Base-by-base conservation (phyloP, 2,329 filamentous ascomycete genomes). In the Kalmusia sp. region DNA sequence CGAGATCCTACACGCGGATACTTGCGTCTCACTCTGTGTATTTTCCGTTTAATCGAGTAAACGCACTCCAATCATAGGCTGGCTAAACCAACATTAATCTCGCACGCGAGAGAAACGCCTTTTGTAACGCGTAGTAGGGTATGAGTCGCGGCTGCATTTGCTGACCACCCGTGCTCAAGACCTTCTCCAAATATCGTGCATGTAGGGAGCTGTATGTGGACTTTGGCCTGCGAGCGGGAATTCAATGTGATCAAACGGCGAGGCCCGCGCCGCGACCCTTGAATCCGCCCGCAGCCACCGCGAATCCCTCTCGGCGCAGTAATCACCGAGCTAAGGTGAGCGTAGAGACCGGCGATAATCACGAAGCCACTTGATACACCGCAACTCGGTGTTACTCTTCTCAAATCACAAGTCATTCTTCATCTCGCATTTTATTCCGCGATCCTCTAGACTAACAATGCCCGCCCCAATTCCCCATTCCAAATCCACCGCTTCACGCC, bases 11-110 rank as follows among this genome's bases (percentile, higher is more conserved):
- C 43, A 40, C 31, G 22, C 28, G 25, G 14, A 25, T n/a, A n/a
- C 24, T 8, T 19, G n/a, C n/a, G n/a, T 9, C 22, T 11, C 11
- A 6, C n/a, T 15, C 34, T 38, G 24, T 38, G 31, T 50, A 19
- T 27, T 27, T 43, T 31, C 21, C n/a, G 30, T 43, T 40, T 28
- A 34, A 30, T 34, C 28, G 17, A 19, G 25, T 15, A 28, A 37
- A 33, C 27, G 34, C 27, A 8, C 9, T 28, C 6, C 27, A 37
- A 9, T n/a, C 34, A 56, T 54, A 49, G 52, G 55, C 30, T 33
- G 53, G 53, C 45, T 59, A 56, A 59, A 51, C 33, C 39, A 25
- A 48, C 39, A 52, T 54, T 57, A 50, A 51, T 52, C 25, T 50
- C 35, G 44, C 15, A 51, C 19, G 25, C 46, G 51, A 50, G 25